Evolutionary conservation across 2,329 filamentous ascomycete genomes (phyloP), one percentile per base, ranked within the genome.

Genomic region (Nothomitra cinnamomea): DNA sequence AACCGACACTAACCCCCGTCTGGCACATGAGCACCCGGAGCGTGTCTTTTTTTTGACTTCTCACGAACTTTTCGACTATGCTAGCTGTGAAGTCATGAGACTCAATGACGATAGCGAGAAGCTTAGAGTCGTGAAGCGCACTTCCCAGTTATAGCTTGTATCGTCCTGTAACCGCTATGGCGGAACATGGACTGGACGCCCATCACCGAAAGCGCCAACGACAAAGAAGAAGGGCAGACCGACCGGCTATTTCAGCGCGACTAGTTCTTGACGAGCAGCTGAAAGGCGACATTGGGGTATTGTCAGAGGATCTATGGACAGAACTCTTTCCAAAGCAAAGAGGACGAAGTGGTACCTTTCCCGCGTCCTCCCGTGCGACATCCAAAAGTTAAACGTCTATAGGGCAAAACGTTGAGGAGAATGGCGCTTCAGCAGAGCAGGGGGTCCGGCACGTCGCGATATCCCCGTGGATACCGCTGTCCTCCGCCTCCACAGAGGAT

Each of bases 201-300:
- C 40, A 51, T 19, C 40, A n/a, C 25, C 40, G 28, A 48, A 43
- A 53, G 25, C 50, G 52, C 12, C 28, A 25, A 19, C 53, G 53
- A 8, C 51, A 24, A 10, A 4, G 47, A 43, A 65, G 70, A 58
- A 67, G 71, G 54, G 66, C 70, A 53, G 71, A 92, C 65, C 88
- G 85, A 66, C 76, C 84, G 6, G 77, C 89, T 43, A 75, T 94
- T 55, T 77, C 85, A 55, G 89, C 87, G 54, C 81, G 85, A 55
- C 74, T 96, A 51, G 77, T 94, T 38, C 78, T 95, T 54, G 88
- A 95, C 67, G 85, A 88, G 64, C 83, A 85, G 65, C 75, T 94
- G 61, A 86, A 83, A 68, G 87, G 86, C 53, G 87, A 95, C 64
- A 76, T 89, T 57, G 92, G 88, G 58, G 78, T 92, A 58, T 69